These are phyloP conservation scores for Delonix regia DNA, from an alignment of 306 rosid species.

Conservation along the genomic window DNA sequence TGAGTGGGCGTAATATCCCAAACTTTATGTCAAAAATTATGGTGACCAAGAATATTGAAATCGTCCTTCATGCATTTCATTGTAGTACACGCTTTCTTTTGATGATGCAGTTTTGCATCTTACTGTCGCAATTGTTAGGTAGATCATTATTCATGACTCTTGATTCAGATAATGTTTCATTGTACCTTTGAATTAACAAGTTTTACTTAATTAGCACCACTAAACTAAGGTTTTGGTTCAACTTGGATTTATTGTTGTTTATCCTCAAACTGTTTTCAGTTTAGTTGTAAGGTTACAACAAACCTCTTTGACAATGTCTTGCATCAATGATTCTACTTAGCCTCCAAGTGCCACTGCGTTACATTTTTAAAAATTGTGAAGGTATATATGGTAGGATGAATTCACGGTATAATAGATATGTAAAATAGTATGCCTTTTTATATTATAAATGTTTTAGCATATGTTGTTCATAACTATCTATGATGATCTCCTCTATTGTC, in stretches of 20 bases:
- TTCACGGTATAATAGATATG: too few species aligned
- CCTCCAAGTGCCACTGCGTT: too few species aligned
- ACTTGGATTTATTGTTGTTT: not conserved
- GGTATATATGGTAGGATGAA: too few species aligned
- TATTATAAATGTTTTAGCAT: too few species aligned
- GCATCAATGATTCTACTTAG: too few species aligned
- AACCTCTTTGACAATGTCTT: too few species aligned
- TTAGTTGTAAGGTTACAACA: too few species aligned
- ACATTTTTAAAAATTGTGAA: too few species aligned
- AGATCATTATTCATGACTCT: not conserved
- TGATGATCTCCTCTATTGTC: too few species aligned
- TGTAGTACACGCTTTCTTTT: not conserved
- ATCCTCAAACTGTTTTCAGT: too few species aligned
- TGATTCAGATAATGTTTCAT: not conserved
- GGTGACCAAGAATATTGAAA: slow-evolving; percentile 8
- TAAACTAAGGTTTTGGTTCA: not conserved
- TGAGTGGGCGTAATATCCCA: not conserved
- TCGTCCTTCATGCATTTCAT: not conserved
- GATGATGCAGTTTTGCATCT: slow-evolving; percentile 1
- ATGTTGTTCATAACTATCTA: too few species aligned
- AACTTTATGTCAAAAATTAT: not conserved
- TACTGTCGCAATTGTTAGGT: not conserved
- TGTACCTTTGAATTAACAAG: not conserved
- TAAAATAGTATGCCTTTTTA: too few species aligned
- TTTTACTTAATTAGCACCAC: not conserved